Evolutionary conservation across 306 rosid genomes (phyloP).

Genomic region (Quercus gilva): DNA sequence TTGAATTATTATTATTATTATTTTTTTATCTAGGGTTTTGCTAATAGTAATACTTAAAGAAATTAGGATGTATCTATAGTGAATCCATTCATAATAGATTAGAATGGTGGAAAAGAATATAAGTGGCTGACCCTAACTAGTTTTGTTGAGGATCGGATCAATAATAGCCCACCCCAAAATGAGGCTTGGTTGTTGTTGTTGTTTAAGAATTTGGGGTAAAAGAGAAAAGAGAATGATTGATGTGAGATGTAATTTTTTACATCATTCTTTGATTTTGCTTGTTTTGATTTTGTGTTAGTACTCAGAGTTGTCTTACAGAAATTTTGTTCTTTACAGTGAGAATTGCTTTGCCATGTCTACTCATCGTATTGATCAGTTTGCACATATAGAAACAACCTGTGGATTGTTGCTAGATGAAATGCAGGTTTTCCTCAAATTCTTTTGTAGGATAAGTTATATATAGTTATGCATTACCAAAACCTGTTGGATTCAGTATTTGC

Average conservation of each 20-base stretch:
- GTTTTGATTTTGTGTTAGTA: neutral
- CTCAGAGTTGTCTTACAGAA: neutral
- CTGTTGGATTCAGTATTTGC: neutral
- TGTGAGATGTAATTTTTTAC: neutral
- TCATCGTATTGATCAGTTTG: slow-evolving; percentile 34
- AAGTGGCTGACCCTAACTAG: too few relatives aligned
- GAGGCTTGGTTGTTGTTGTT: too few relatives aligned
- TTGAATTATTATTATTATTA: neutral
- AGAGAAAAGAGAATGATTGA: neutral
- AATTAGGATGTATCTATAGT: neutral
- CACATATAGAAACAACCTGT: slow-evolving; percentile 49
- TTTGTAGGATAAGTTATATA: slow-evolving; percentile 11
- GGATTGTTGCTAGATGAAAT: slow-evolving; percentile 56
- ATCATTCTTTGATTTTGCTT: neutral
- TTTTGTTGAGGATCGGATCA: too few relatives aligned
- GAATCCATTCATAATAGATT: too few relatives aligned
- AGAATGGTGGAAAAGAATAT: neutral
- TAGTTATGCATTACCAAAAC: neutral
- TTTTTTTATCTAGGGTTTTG: neutral
- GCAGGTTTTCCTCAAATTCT: slow-evolving; percentile 45
- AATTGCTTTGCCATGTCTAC: slow-evolving; percentile 41
- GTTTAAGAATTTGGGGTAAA: too few relatives aligned
- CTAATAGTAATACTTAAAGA: neutral
- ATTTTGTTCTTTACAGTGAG: slow-evolving; percentile 7
- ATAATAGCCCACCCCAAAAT: too few relatives aligned